A percentile compares a stretch with the other conserved stretches of the same genome.
phyloP scores from a whole-genome alignment of 2,329 filamentous ascomycete species.

The Calcarisporium arbuscula region DNA sequence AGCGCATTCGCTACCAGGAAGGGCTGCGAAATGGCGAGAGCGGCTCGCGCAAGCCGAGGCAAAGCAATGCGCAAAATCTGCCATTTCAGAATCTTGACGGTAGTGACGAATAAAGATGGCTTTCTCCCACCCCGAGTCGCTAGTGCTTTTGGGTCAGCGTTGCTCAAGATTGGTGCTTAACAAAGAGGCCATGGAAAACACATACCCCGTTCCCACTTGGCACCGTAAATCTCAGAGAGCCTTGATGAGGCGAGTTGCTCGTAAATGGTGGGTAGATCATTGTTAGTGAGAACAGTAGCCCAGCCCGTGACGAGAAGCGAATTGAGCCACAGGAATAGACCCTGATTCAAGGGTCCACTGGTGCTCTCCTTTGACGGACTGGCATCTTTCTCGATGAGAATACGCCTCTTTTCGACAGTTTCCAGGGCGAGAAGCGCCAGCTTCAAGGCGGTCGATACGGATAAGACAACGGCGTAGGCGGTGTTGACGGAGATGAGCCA shows the following conservation, averaged over 20 bases:
- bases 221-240: constrained; percentile 16
- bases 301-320: constrained; percentile 43
- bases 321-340: constrained; percentile 28
- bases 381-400: constrained; percentile 31
- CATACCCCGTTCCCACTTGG: constrained; percentile 18
- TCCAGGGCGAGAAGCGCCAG: constrained; percentile 20
- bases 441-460: constrained; percentile 16
- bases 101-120: constrained; percentile 20
- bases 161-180: too few species aligned
- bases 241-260: constrained; percentile 23
- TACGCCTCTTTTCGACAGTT: constrained; percentile 23
- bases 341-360: constrained; percentile 26
- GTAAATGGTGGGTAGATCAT: constrained; percentile 21
- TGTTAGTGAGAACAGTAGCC: constrained; percentile 24
- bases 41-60: constrained; percentile 20
- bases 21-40: constrained; percentile 23
- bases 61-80: constrained; percentile 23
- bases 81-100: constrained; percentile 18
- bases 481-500: constrained; percentile 22
- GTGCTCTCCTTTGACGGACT: constrained; percentile 43
- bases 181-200: not conserved
- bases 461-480: constrained; percentile 18
- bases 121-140: constrained; percentile 12
- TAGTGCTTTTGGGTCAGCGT: too few species aligned
- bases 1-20: constrained; percentile 22